A percentile compares a stretch with the other conserved stretches of the same genome.
These are phyloP conservation scores for Wickerhamomyces pijperi DNA, from an alignment of 805 yeast species.

Conservation along the genomic window DNA sequence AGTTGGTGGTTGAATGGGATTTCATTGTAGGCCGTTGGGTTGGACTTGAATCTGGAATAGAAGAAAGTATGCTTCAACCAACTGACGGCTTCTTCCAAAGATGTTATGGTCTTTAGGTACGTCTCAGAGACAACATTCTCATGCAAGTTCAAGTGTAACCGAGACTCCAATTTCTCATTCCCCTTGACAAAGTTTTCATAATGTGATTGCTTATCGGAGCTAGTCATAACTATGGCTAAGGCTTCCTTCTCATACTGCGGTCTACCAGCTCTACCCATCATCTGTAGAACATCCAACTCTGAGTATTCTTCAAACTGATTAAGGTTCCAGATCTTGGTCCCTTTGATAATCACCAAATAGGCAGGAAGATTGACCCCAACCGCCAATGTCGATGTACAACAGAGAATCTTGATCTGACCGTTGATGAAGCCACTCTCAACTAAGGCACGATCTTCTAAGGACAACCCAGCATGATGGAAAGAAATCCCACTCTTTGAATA, in stretches of 20 bases:
- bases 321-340: constrained; percentile 47
- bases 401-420: constrained; percentile 32
- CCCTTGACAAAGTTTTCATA: constrained; percentile 34
- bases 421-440: constrained; percentile 34
- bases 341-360: constrained; percentile 47
- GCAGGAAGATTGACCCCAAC: constrained; percentile 56
- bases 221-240: constrained; percentile 38
- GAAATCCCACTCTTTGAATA: constrained; percentile 29
- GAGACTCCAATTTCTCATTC: constrained; percentile 34
- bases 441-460: constrained; percentile 30
- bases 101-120: constrained; percentile 26
- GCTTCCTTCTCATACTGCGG: constrained; percentile 44
- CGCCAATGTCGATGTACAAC: constrained; percentile 51
- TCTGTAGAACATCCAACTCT: constrained; percentile 44
- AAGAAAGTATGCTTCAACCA: constrained; percentile 43
- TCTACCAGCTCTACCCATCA: constrained; percentile 60
- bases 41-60: constrained; percentile 29
- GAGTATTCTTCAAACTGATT: constrained; percentile 41
- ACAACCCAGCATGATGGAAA: constrained; percentile 50
- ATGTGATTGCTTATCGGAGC: constrained; percentile 19
- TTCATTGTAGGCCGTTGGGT: constrained; percentile 30
- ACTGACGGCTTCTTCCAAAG: constrained; percentile 25
- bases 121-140: constrained; percentile 36
- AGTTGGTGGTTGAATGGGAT: constrained; percentile 11
- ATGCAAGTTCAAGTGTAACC: constrained; percentile 26